Base-by-base conservation (phyloP, 257 asterid species). In the Paraleonurus japonicus region DNA sequence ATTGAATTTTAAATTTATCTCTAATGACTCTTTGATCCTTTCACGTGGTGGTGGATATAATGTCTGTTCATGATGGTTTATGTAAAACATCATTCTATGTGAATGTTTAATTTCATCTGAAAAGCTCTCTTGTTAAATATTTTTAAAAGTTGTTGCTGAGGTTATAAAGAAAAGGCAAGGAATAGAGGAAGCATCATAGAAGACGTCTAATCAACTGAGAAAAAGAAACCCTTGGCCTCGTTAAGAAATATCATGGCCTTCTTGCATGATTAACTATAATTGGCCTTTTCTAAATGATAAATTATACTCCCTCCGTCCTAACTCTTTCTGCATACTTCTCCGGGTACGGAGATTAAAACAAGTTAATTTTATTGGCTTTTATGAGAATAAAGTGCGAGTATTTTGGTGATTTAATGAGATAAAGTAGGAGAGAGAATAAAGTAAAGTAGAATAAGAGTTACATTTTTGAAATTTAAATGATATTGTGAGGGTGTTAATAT, bases 201-300 rank as follows among this genome's bases (percentile, higher is more conserved):
- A 41, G n/a, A 41, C 16, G 16, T 2, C 48, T 41, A 11, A 41
- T 12, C 16, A 41, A 41, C n/a, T 12, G 48, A 39, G n/a, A 39
- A 39, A 10, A 39, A 7, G 43, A 41, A 41, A 41, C 17, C 50
- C 50, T 1, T 45, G 53, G 20, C 20, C 7, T 45, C 3, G 7
- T 35, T 60, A 58, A 51, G 63, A 67, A 61, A 43, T 50, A 28
- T 48, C n/a, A 2, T 32, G 23, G 68, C 61, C 39, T 27, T 45
- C 9, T 45, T 19, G 51, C 55, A 51, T 61, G 69, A 15, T 26
- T 35, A 28, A 20, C 67, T 60, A 47, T 22, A 20, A 20, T 48
- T 63, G 2, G 23, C 43, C 63, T 61, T 60, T n/a, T 67, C 16
- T 54, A 27, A 58, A 51, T 69, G 60, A 27, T 69, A 19, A 4